Conservation (phyloP, 2,329 filamentous ascomycete genomes). For the Biscogniauxia marginata region DNA sequence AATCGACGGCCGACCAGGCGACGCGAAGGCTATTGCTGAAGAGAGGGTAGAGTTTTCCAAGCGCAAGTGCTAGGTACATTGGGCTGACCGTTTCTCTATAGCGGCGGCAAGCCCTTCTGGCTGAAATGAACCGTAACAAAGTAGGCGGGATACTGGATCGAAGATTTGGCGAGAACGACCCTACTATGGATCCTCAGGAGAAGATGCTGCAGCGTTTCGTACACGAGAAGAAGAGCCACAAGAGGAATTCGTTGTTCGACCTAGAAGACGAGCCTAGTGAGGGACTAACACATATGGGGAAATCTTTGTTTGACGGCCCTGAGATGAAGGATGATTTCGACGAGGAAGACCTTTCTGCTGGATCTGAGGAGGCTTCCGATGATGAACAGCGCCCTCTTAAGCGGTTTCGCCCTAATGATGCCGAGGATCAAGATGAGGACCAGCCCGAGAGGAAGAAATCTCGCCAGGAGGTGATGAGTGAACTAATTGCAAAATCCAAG, state of each 20-base stretch:
- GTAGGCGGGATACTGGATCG: slow-evolving; percentile 89
- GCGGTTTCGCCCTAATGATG: slow-evolving; percentile 52
- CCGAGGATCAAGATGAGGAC: slow-evolving; percentile 48
- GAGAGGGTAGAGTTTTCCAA: slow-evolving; percentile 60
- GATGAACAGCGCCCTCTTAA: slow-evolving; percentile 56
- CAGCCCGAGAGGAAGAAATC: slow-evolving; percentile 85
- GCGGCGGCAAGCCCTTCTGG: slow-evolving; percentile 79
- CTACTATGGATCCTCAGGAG: slow-evolving; percentile 89
- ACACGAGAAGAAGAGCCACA: slow-evolving; percentile 75
- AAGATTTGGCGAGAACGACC: slow-evolving; percentile 93
- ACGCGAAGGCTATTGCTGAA: slow-evolving; percentile 83
- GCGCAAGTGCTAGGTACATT: background rate
- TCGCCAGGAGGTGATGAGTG: slow-evolving; percentile 97
- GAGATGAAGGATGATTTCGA: slow-evolving; percentile 70
- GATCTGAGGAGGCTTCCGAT: slow-evolving; percentile 56
- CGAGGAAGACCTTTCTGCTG: slow-evolving; percentile 67
- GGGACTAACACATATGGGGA: slow-evolving; percentile 77
- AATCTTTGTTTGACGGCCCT: slow-evolving; percentile 64
- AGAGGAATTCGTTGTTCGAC: slow-evolving; percentile 85
- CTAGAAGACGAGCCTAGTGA: slow-evolving; percentile 73
- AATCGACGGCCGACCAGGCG: slow-evolving; percentile 72
- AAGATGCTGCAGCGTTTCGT: slow-evolving; percentile 90
- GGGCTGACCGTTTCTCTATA: slow-evolving; percentile 34
- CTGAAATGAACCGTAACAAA: slow-evolving; percentile 90
- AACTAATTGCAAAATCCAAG: slow-evolving; percentile 97